A percentile compares a stretch with the other conserved stretches of the same genome.
These are phyloP conservation scores for Verruconis gallopava DNA, from an alignment of 2,329 filamentous ascomycete genomes.

Conservation along the genomic window DNA sequence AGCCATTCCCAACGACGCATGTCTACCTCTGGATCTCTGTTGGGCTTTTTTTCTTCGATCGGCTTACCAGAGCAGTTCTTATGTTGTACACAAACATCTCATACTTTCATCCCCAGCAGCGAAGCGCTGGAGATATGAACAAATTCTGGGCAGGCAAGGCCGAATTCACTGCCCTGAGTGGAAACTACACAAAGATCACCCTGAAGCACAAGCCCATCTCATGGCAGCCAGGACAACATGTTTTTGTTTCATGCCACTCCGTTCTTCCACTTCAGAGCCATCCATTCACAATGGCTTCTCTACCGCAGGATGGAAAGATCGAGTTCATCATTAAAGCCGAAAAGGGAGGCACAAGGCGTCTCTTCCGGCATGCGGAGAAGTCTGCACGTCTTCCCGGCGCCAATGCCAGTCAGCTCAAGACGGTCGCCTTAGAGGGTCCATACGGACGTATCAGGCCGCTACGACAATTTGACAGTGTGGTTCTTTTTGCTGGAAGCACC, in stretches of 20 bases:
- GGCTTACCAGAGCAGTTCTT: slow-evolving; percentile 34
- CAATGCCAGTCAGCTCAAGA: slow-evolving; percentile 16
- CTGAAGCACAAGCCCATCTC: slow-evolving; percentile 41
- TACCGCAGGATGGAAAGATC: slow-evolving; percentile 41
- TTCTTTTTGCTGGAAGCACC: slow-evolving; percentile 47
- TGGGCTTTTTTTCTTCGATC: slow-evolving; percentile 49
- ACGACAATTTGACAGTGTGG: slow-evolving; percentile 46
- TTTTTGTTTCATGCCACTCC: slow-evolving; percentile 45
- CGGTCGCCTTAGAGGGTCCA: slow-evolving; percentile 40
- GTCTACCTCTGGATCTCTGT: slow-evolving; percentile 56
- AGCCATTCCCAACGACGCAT: slow-evolving; percentile 34
- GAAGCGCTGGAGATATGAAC: slow-evolving; percentile 15
- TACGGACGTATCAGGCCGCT: slow-evolving; percentile 40
- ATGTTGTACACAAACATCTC: slow-evolving; percentile 28
- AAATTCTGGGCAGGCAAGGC: slow-evolving; percentile 26
- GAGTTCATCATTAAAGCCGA: slow-evolving; percentile 45
- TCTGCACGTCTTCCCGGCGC: slow-evolving; percentile 14
- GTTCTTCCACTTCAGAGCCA: slow-evolving; percentile 48
- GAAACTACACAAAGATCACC: slow-evolving; percentile 43
- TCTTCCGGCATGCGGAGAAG: slow-evolving; percentile 40
- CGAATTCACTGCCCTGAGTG: slow-evolving; percentile 34
- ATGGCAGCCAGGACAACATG: slow-evolving; percentile 51
- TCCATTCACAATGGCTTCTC: slow-evolving; percentile 49
- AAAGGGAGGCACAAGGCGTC: slow-evolving; percentile 37
- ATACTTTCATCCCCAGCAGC: slow-evolving; percentile 25